Evolutionary conservation across 208 protist genomes (phyloP), one percentile per base, ranked within the genome.

Genomic region (Trypanosoma lewisi): DNA sequence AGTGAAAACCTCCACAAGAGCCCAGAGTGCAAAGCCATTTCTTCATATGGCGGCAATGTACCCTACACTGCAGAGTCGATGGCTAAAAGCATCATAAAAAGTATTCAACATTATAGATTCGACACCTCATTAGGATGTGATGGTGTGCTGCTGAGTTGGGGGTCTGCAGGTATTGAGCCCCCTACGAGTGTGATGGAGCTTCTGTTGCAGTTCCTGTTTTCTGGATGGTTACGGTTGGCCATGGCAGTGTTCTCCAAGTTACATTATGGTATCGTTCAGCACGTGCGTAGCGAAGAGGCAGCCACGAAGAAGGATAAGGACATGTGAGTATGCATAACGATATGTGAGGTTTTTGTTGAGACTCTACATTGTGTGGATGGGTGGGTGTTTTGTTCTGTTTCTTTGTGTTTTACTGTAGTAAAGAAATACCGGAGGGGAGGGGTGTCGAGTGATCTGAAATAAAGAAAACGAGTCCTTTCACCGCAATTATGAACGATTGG

Each of bases 1-100:
- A 70, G 70, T 54, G 90, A 97, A 68, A 94, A 93, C 64, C 56
- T 80, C 42, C 69, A 80, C 21, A 97, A 97, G 75, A 88, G 83
- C 53, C 79, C 83, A 2, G 85, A 95, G 75, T 95, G 88, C 63
- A 63, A 48, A 19, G 80, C 80, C 34, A 89, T 95, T 55, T 92
- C 83, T 5, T 66, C 77, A 34, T 88, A 89, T 64, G 85, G 85
- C 27, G 88, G 85, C 2, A 69, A 82, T 19, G 78, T 33, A 27
- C 83, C 85, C 4, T 86, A 87, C 48, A 68, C 63, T 1, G 74
- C 88, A 11, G 37, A 58, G 52, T 67, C 70, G 16, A 89, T 95
- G 81, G 88, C 62, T 0, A 30, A 37, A 21, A 63, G 72, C 2
- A 77, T 87, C 9, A 67, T 91, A 31, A 45, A 39, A 17, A 82